Conservation (phyloP, 495 filamentous ascomycete genomes). For the Venustampulla echinocandica region DNA sequence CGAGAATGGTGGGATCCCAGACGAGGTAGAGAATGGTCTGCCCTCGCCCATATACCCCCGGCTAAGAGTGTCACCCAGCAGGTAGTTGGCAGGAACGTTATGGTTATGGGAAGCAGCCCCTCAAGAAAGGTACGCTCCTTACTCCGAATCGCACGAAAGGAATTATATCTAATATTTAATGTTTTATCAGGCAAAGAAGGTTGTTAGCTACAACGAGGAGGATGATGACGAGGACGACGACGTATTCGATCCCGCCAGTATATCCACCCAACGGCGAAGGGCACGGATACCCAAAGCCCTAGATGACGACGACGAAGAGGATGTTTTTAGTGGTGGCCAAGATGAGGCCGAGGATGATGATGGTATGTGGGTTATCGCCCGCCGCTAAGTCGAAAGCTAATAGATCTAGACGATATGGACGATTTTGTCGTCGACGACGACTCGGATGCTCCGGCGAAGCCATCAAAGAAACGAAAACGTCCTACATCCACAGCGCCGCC, state of each 20-base stretch:
- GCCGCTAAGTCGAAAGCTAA: not conserved
- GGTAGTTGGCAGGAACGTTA: slow-evolving; percentile 12
- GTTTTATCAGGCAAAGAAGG: slow-evolving; percentile 29
- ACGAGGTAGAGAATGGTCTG: slow-evolving; percentile 37
- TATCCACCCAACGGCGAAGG: slow-evolving; percentile 27
- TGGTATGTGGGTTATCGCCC: slow-evolving; percentile 35
- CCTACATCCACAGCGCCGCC: slow-evolving; percentile 41
- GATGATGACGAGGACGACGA: slow-evolving; percentile 55
- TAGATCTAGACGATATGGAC: slow-evolving; percentile 51
- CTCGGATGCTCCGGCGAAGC: slow-evolving; percentile 51
- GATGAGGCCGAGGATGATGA: slow-evolving; percentile 51
- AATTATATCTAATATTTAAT: slow-evolving; percentile 6
- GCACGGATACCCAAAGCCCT: slow-evolving; percentile 30
- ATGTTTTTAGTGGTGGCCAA: slow-evolving; percentile 46
- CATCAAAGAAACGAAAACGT: slow-evolving; percentile 64
- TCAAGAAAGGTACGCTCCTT: slow-evolving; percentile 43
- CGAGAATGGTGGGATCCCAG: slow-evolving; percentile 27
- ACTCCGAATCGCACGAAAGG: not conserved
- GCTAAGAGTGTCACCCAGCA: slow-evolving; percentile 32
- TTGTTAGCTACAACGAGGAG: slow-evolving; percentile 58
- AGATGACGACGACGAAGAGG: slow-evolving; percentile 65
- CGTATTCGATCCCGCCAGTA: slow-evolving; percentile 35
- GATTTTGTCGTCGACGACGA: slow-evolving; percentile 86
- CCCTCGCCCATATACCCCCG: slow-evolving; percentile 26
- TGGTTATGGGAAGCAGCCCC: slow-evolving; percentile 43